phyloP scores from a whole-genome alignment of 1,284 basidiomycete species.

The Lentinus polychrous region DNA sequence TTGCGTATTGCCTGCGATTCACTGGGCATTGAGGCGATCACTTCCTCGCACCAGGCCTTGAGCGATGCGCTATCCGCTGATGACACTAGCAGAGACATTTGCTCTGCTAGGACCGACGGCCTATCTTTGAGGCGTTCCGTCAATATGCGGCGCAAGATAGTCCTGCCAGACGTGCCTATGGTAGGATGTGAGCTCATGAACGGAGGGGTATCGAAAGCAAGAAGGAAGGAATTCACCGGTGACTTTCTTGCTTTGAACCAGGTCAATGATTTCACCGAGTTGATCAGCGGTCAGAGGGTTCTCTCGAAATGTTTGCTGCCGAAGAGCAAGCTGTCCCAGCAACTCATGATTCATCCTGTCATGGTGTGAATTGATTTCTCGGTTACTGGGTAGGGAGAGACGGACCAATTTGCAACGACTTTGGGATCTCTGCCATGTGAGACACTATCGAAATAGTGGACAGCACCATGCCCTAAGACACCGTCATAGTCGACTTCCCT shows the following conservation, averaged over 20 bases:
- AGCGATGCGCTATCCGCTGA: conserved; percentile 33
- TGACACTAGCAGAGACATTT: conserved; percentile 41
- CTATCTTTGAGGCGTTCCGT: conserved; percentile 31
- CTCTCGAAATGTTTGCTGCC: conserved; percentile 53
- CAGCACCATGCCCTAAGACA: conserved; percentile 41
- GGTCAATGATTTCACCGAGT: conserved; percentile 73
- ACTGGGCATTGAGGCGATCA: conserved; percentile 60
- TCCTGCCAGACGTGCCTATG: conserved; percentile 65
- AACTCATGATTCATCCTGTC: conserved; percentile 83
- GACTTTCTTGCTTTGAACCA: conserved; percentile 61
- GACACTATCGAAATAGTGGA: conserved; percentile 75
- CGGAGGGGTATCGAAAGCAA: conserved; percentile 3
- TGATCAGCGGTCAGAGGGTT: conserved; percentile 56
- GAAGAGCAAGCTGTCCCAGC: conserved; percentile 65
- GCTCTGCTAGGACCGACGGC: conserved; percentile 39
- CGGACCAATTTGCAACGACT: conserved; percentile 80
- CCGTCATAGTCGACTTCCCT: conserved; percentile 59
- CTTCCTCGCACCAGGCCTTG: conserved; percentile 49
- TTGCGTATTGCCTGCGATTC: conserved; percentile 65
- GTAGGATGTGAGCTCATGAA: conserved; percentile 1
- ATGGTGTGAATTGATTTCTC: not conserved
- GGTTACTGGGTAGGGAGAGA: conserved; percentile 5
- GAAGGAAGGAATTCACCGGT: conserved; percentile 45
- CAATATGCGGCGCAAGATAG: conserved; percentile 60
- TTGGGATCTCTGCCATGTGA: conserved; percentile 54